Conservation (phyloP, 345 rosid species). For the Bruguiera gymnorhiza region DNA sequence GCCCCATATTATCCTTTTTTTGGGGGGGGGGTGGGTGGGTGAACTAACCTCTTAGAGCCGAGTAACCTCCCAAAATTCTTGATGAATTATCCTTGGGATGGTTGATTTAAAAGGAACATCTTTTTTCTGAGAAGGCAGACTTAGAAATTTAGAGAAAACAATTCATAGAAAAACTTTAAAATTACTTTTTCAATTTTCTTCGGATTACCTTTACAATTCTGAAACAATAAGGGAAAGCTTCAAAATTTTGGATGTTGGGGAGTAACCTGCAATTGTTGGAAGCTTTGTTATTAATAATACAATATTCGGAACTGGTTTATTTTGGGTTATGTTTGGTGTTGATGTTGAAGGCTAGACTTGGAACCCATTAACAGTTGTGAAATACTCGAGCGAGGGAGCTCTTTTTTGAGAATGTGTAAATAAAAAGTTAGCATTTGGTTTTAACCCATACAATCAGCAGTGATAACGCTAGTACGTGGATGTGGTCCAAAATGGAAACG, state of each 20-base stretch:
- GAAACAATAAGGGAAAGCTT: slow-evolving; percentile 29
- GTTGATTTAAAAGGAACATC: not conserved
- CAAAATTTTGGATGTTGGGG: slow-evolving; percentile 39
- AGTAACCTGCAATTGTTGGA: not conserved
- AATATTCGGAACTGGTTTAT: not conserved
- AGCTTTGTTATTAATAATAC: no score
- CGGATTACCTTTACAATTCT: not conserved
- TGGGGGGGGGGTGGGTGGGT: not conserved
- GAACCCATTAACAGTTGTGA: slow-evolving; percentile 3
- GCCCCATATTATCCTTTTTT: not conserved
- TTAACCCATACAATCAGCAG: no score
- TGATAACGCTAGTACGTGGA: no score
- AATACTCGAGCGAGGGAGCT: slow-evolving; percentile 11
- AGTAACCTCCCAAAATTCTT: slow-evolving; percentile 8
- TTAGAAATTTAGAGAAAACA: slow-evolving; percentile 5
- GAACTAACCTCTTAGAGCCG: slow-evolving; percentile 31
- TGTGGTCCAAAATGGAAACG: no score
- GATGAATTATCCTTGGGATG: slow-evolving; percentile 5
- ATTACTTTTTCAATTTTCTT: slow-evolving; percentile 12
- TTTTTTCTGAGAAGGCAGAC: slow-evolving; percentile 12
- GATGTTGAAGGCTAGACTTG: not conserved
- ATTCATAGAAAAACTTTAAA: slow-evolving; percentile 8
- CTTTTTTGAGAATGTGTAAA: slow-evolving; percentile 8
- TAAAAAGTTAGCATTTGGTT: no score
- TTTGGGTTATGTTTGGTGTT: not conserved